These are phyloP conservation scores for Millerozyma acaciae DNA, from an alignment of 805 yeast genomes.

Conservation along the genomic window DNA sequence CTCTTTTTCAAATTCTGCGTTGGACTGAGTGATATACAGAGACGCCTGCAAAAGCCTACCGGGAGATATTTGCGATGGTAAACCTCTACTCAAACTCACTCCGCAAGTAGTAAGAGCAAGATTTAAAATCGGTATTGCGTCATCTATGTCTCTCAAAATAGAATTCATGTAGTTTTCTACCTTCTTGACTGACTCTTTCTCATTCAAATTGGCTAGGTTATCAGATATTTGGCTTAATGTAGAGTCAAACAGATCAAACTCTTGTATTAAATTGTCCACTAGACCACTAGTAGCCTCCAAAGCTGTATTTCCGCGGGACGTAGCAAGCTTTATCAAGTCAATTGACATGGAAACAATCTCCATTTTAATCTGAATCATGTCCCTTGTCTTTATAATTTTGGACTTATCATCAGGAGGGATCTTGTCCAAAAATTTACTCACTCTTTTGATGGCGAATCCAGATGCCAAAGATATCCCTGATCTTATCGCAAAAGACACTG, in stretches of 20 bases:
- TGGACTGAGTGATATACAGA: conserved; percentile 37
- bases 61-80: conserved; percentile 56
- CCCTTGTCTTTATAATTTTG: conserved; percentile 38
- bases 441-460: conserved; percentile 64
- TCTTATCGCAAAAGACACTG: conserved; percentile 73
- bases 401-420: conserved; percentile 52
- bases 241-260: conserved; percentile 55
- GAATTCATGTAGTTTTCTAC: conserved; percentile 49
- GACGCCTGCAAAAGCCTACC: conserved; percentile 65
- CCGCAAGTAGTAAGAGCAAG: conserved; percentile 68
- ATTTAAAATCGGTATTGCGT: conserved; percentile 63
- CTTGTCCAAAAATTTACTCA: conserved; percentile 50
- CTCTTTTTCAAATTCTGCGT: conserved; percentile 13
- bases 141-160: conserved; percentile 54
- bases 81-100: conserved; percentile 48
- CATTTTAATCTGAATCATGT: conserved; percentile 53
- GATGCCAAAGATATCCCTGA: conserved; percentile 76
- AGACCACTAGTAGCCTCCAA: conserved; percentile 52
- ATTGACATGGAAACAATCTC: conserved; percentile 62
- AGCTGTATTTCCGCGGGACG: conserved; percentile 59
- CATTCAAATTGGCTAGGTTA: conserved; percentile 23
- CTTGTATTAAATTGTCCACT: conserved; percentile 51
- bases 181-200: conserved; percentile 35
- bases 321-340: conserved; percentile 59
- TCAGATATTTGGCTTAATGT: conserved; percentile 40